Evolutionary conservation across 768 basidiomycete genomes (phyloP), one percentile per base, ranked within the genome.

Genomic region (Phanerodontia chrysosporium): DNA sequence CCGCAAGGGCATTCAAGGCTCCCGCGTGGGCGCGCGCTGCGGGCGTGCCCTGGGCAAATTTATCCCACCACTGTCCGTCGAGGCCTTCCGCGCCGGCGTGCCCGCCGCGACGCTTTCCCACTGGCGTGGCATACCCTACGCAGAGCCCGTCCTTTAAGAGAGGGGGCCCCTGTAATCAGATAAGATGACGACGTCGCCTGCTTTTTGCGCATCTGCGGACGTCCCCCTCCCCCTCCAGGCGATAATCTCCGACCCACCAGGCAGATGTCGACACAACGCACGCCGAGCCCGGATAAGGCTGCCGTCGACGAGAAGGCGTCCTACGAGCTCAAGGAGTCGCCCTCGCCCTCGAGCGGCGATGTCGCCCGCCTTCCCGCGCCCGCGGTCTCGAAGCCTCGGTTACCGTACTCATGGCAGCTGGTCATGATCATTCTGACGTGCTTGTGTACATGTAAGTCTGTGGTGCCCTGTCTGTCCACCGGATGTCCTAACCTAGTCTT

Each of bases 381-480:
- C 12, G 2, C 52, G 21, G 9, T 25, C 25, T 21, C 64, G 30
- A 71, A 69, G 63, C 70, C 66, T 10, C 69, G 55, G 46, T 58
- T 77, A 30, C 76, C 76, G 24, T 63, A 74, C 36, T 59, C 54
- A 29, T 77, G 74, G 76, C 70, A 74, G 57, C 60, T 71, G 13
- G 65, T 64, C 24, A 72, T 77, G 61, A 69, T 75, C 35, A 58
- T 72, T 24, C 58, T 76, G 66, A 76, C 74, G 4, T 77, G 76
- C 65, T 58, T 77, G 58, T 75, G 74, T 53, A 74, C 74, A 22
- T 77, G 76, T 76, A 49, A 51, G 76, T 72, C 32, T 49, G 28
- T 28, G 25, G 24, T 2, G 4, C 32, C 14, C 14, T 51, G 21
- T 39, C 16, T 21, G 14, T 29, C 29, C n/a, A 13, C 13, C 35